Evolutionary conservation across 176 grass and related monocot genomes (phyloP), one percentile per base, ranked within the genome.

Genomic region (Phragmites australis): DNA sequence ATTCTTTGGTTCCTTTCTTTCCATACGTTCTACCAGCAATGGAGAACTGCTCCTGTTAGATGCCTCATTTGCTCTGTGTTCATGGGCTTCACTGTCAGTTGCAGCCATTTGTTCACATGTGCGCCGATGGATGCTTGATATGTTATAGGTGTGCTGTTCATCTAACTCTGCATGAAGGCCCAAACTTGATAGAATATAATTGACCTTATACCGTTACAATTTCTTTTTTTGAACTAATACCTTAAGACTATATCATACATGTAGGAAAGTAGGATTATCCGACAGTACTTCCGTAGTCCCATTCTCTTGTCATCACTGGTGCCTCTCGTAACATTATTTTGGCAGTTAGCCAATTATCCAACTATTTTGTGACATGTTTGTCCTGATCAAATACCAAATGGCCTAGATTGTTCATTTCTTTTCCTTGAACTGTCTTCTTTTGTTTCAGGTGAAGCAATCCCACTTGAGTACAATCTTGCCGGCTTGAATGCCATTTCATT

Each of bases 401-500:
- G 2, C 44, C 26, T 60, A 17, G 16, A 58, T 23, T 29, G 11
- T 51, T 15, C 29, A 5, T 9, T 31, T 5, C 23, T 5, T 74
- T 65, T 78, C 50, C 5, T 2, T 80, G 3, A 75, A 29, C 15
- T 12, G 25, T 29, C 27, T 76, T 39, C 27, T 54, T 76, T 22
- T 77, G 40, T 53, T 54, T 47, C 83, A 97, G 94, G 92, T 16
- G 92, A 98, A 70, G 92, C 92, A 54, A 91, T 98, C 82, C 96
- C 96, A 3, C 86, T 98, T 8, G 92, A 98, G 65, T 98, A 94
- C 76, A 98, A 94, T 71, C 65, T 98, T 29, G 92, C 84, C 25
- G 86, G 65, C 59, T 54, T 94, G 72, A 94, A 98, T 78, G 92
- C 96, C n/a, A 94, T 98, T 81, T 98, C 95, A 43, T 98, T 94